Base-by-base conservation (phyloP, 768 basidiomycete genomes). In the Boletales sp. region DNA sequence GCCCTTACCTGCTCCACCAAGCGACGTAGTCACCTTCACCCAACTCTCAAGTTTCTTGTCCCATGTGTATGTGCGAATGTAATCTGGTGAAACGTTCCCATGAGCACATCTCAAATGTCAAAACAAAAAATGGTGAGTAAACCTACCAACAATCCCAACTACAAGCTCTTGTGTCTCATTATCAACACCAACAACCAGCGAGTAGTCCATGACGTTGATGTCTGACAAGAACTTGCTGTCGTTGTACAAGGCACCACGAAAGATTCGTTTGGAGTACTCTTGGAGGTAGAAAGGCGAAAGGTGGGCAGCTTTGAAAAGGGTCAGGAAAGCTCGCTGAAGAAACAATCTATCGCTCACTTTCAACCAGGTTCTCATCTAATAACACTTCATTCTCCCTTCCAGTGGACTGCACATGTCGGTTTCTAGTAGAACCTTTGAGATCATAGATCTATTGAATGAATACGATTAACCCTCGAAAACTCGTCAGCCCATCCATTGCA, bases 21-120 rank as follows among this genome's bases (percentile, higher is more conserved):
- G 74, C 69, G 94, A 93, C 0, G 90, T 80, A 2, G 91, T 86
- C 59, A 98, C 96, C 64, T 98, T 99, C 39, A 97, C 92, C 94
- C 92, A 96, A 53, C 87, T 97, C 71, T 98, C 96, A 15, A 99
- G 73, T 59, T 93, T 94, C 74, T 99, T 99, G 73, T 99, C 96
- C 93, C 93, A 96, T 0, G 92, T 95, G 63, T 94, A 95, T 4
- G 93, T 94, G 9, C 94, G 87, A 56, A 95, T 90, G 62, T 93
- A 96, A 66, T 96, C 93, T 94, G 48, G 21, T 3, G 21, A 41
- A 41, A 25, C 12, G 46, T 21, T 46, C 18, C 34, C 17, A 31
- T 58, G 41, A 64, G 42, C 41, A 50, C 5, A 6, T 9, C 19
- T 31, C 13, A 14, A 49, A 56, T 11, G 57, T 33, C 15, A 44